Evolutionary conservation across 2,329 filamentous ascomycete species (phyloP), one percentile per base, ranked within the genome.

Genomic region (Basipetospora chlamydospora): DNA sequence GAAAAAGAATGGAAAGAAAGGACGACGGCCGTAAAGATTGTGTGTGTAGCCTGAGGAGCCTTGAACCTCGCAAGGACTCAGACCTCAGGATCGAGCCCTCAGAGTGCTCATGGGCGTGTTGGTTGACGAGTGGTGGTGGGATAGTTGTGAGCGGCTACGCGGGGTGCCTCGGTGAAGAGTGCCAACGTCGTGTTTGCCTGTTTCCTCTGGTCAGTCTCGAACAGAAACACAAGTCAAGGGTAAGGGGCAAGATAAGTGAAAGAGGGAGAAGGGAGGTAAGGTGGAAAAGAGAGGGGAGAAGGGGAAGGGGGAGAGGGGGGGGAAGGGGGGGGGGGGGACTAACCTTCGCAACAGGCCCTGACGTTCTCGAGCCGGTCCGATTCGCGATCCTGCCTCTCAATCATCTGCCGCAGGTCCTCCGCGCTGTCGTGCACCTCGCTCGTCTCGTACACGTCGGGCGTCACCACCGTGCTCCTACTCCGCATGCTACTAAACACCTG

Each of bases 311-410:
- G 15, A 6, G 21, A 16, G 31, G n/a, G n/a, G n/a, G n/a, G n/a
- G n/a, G n/a, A n/a, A n/a, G n/a, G n/a, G n/a, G n/a, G n/a, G n/a
- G n/a, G n/a, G n/a, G n/a, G n/a, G 8, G 39, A 63, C 79, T 72
- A 69, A 88, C 87, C 90, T 70, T 96, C 90, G 58, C 90, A 98
- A 62, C 90, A 98, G 41, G 88, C 87, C 52, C 90, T 71, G 44
- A 98, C 90, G 55, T 98, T 95, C 66, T 96, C 88, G 49, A 96
- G 67, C 43, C 78, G 70, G 51, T 87, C 82, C 18, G 78, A 66
- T 46, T 87, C 81, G 37, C 75, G 66, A 49, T 88, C 80, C 51
- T 86, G 78, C 43, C 73, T 67, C 58, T 88, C 82, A 48, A 88
- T 83, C 44, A 87, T 76, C 44, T 78, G 70, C 39, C 84, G 68